Evolutionary conservation across 495 filamentous ascomycete genomes (phyloP).

Genomic region (Aspergillus saccharolyticus): DNA sequence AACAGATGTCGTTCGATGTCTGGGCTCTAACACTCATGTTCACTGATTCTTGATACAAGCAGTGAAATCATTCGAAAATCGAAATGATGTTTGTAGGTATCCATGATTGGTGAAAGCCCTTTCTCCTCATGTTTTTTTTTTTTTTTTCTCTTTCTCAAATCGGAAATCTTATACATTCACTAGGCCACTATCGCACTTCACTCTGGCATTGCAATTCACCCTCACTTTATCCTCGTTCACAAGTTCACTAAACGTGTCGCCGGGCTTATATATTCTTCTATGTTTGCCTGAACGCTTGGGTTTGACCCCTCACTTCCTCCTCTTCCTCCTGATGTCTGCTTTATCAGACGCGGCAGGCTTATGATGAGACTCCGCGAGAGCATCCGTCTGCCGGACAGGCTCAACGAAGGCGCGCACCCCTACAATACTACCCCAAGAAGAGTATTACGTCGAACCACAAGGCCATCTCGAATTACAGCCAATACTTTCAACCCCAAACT

Average conservation of each 20-base stretch:
- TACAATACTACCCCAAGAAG: slow-evolving; percentile 2
- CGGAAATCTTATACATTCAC: not conserved
- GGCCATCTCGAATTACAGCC: not conserved
- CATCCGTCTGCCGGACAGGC: slow-evolving; percentile 19
- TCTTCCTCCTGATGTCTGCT: not conserved
- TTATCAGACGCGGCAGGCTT: not conserved
- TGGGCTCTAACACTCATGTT: no score
- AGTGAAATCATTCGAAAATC: no score
- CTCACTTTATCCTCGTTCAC: not conserved
- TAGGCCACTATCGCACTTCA: not conserved
- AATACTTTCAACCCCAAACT: slow-evolving; percentile 39
- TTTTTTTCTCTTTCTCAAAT: not conserved
- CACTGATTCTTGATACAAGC: no score
- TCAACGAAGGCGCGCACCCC: slow-evolving; percentile 14
- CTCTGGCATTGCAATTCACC: not conserved
- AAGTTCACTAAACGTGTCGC: not conserved
- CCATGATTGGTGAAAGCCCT: not conserved
- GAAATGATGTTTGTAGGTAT: no score
- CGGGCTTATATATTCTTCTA: no score
- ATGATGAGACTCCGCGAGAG: slow-evolving; percentile 21
- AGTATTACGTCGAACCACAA: slow-evolving; percentile 2
- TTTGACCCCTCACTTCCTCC: not conserved
- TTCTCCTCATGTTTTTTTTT: not conserved
- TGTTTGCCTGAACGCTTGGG: no score
- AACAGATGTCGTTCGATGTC: no score